phyloP scores from a whole-genome alignment of 2,329 filamentous ascomycete genomes.

The Nothophaeocryptopus gaeumannii region DNA sequence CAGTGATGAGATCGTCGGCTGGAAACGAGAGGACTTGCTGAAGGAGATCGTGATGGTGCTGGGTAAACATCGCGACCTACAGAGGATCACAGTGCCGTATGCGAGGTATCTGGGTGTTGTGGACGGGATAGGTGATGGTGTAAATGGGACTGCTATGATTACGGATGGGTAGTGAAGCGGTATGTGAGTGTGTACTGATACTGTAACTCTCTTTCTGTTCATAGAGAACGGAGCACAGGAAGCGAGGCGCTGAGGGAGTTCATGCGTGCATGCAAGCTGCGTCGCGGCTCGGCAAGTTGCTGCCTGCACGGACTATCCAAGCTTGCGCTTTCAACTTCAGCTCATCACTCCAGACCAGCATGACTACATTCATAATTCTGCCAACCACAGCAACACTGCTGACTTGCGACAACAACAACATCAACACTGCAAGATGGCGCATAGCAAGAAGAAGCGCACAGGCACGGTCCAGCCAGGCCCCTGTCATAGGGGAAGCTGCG shows the following conservation, averaged over 20 bases:
- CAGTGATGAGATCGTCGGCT: constrained; percentile 77
- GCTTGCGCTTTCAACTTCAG: no score
- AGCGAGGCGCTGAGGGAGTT: not conserved
- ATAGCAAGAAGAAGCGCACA: no score
- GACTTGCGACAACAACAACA: no score
- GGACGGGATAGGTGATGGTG: not conserved
- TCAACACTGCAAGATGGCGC: no score
- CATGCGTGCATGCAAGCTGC: no score
- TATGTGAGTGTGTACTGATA: not conserved
- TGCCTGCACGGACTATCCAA: no score
- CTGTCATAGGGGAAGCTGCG: no score
- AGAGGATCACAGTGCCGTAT: constrained; percentile 81
- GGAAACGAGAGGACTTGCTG: constrained; percentile 81
- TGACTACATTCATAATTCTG: no score
- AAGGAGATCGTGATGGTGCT: constrained; percentile 90
- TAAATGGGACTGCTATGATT: constrained; percentile 5
- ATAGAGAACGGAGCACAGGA: not conserved
- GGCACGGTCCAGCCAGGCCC: no score
- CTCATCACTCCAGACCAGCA: no score
- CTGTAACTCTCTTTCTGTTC: not conserved
- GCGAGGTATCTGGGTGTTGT: constrained; percentile 5
- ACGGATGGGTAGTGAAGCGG: constrained; percentile 2
- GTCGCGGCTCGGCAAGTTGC: no score
- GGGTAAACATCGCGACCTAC: constrained; percentile 95
- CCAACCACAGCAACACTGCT: no score